phyloP scores from a whole-genome alignment of 176 grass and related monocot species.

The Carex cristatella region DNA sequence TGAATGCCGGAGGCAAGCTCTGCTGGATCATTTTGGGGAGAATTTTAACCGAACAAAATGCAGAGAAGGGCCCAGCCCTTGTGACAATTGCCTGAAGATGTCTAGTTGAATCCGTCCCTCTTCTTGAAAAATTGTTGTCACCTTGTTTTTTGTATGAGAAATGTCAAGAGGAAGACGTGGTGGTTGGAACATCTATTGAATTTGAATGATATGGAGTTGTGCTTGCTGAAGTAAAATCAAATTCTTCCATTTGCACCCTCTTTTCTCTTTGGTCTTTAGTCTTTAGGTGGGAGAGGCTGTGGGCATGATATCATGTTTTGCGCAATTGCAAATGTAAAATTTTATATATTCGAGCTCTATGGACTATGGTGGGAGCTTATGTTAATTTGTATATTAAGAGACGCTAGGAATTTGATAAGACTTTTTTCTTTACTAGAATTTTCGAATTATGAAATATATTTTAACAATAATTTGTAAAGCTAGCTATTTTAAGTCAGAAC shows the following conservation, averaged over 20 bases:
- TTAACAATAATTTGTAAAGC: no score
- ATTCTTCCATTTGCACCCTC: no score
- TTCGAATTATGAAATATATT: no score
- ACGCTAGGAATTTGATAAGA: background rate
- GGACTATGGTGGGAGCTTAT: background rate
- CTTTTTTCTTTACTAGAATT: no score
- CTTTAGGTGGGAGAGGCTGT: background rate
- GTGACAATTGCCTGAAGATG: slow-evolving; percentile 71
- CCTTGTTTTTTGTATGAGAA: background rate
- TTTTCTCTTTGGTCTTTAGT: background rate
- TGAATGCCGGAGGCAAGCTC: slow-evolving; percentile 68
- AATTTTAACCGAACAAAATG: slow-evolving; percentile 51
- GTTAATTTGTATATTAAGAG: background rate
- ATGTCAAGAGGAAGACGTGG: background rate
- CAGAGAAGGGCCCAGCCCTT: slow-evolving; percentile 57
- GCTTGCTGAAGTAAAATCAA: background rate
- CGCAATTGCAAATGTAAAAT: background rate
- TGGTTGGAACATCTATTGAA: background rate
- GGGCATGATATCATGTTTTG: background rate
- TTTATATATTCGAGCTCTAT: background rate
- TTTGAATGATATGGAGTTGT: background rate
- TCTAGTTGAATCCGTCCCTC: slow-evolving; percentile 13
- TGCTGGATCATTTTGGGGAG: slow-evolving; percentile 77
- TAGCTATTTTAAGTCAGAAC: no score
- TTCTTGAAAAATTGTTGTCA: background rate